Evolutionary conservation across 2,329 filamentous ascomycete genomes (phyloP).

Genomic region (Hansfordia pulvinata): DNA sequence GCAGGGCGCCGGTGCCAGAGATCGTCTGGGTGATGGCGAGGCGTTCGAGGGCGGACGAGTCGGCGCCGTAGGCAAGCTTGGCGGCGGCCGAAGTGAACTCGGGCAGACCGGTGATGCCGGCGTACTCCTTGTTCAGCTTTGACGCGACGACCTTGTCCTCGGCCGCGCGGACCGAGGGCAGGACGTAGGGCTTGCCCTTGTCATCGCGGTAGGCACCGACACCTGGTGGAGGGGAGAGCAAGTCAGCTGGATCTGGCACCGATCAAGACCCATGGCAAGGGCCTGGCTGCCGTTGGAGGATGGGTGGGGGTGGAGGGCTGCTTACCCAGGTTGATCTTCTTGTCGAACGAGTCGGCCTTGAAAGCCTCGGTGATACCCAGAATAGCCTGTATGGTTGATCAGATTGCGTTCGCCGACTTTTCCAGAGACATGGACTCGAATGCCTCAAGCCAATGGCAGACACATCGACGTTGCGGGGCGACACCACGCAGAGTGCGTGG

Average conservation of each 20-base stretch:
- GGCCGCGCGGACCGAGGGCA: constrained; percentile 80
- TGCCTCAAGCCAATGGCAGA: constrained; percentile 3
- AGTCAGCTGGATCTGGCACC: constrained; percentile 6
- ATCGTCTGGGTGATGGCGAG: constrained; percentile 94
- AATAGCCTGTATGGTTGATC: constrained; percentile 7
- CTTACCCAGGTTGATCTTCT: constrained; percentile 96
- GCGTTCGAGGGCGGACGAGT: constrained; percentile 63
- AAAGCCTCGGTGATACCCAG: constrained; percentile 91
- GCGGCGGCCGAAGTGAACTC: constrained; percentile 89
- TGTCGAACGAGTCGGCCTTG: constrained; percentile 84
- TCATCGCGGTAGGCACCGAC: constrained; percentile 98
- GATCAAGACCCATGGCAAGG: background rate
- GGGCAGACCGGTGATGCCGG: constrained; percentile 90
- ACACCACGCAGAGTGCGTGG: too few relatives aligned
- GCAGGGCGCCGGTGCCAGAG: constrained; percentile 90
- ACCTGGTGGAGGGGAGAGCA: constrained; percentile 32
- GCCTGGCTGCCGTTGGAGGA: too few relatives aligned
- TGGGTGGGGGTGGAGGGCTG: constrained; percentile 6
- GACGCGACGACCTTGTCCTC: constrained; percentile 74
- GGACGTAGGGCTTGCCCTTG: constrained; percentile 93
- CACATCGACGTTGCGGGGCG: too few relatives aligned
- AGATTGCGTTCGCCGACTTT: constrained; percentile 7
- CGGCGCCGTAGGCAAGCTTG: constrained; percentile 75
- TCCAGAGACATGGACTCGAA: constrained; percentile 5
- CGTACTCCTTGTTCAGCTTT: constrained; percentile 90